Evolutionary conservation across 2,329 filamentous ascomycete genomes (phyloP).

Genomic region (Aspergillus fijiensis): DNA sequence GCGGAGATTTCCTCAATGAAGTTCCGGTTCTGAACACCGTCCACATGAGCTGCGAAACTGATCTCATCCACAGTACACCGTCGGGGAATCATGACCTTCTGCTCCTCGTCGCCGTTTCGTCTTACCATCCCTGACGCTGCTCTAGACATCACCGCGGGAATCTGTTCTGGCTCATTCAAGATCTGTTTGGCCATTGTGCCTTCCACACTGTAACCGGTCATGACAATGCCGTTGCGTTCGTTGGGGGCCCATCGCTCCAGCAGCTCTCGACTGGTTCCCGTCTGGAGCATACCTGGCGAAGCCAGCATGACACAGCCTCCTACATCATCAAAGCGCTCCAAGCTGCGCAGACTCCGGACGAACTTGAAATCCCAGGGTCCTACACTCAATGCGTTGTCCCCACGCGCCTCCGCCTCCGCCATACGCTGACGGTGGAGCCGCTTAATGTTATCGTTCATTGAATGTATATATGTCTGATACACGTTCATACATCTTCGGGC

Average conservation of each 20-base stretch:
- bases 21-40: constrained; percentile 90
- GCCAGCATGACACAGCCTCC: constrained; percentile 96
- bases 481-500: constrained; percentile 97
- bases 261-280: constrained; percentile 87
- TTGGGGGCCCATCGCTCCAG: constrained; percentile 95
- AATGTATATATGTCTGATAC: constrained; percentile 95
- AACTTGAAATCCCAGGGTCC: constrained; percentile 97
- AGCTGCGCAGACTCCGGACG: constrained; percentile 84
- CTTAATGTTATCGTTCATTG: constrained; percentile 99
- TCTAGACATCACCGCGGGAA: constrained; percentile 87
- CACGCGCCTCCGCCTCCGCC: constrained; percentile 81
- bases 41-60: constrained; percentile 94
- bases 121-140: constrained; percentile 53
- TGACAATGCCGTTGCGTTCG: constrained; percentile 95
- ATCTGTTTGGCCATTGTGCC: constrained; percentile 97
- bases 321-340: constrained; percentile 94
- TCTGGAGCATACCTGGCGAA: constrained; percentile 97
- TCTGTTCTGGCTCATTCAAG: constrained; percentile 90
- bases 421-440: constrained; percentile 89
- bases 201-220: constrained; percentile 97
- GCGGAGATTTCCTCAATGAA: constrained; percentile 94
- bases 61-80: constrained; percentile 92
- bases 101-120: constrained; percentile 65
- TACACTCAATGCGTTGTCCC: constrained; percentile 66
- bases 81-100: constrained; percentile 86